Conservation (phyloP, 352 stramenopile species). For the Phytophthora vignae region DNA sequence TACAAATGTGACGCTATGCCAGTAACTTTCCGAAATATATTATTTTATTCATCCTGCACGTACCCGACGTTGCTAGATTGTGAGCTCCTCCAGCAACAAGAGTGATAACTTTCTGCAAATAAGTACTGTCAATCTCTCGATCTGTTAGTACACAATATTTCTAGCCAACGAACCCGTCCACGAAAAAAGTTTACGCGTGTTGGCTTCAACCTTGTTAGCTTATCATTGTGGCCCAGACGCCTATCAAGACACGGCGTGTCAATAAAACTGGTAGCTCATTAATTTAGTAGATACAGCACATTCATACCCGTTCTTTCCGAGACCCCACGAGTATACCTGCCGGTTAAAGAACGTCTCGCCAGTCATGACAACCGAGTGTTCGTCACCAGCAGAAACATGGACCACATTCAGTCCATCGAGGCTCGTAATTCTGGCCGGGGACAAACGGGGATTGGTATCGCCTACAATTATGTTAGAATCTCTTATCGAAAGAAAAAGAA, state of each 20-base stretch:
- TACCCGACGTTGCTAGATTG: slow-evolving; percentile 75
- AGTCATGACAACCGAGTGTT: slow-evolving; percentile 72
- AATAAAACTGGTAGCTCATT: not conserved
- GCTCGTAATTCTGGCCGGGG: slow-evolving; percentile 47
- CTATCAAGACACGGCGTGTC: slow-evolving; percentile 33
- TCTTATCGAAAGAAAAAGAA: not conserved
- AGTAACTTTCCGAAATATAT: not conserved
- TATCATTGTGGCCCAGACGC: slow-evolving; percentile 73
- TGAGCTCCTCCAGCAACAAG: slow-evolving; percentile 64
- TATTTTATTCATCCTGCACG: not conserved
- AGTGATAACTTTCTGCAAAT: slow-evolving; percentile 73
- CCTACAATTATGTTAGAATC: slow-evolving; percentile 36
- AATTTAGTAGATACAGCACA: not conserved
- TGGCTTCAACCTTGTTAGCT: slow-evolving; percentile 58
- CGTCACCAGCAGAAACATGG: slow-evolving; percentile 65
- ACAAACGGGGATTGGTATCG: slow-evolving; percentile 44
- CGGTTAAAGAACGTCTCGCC: slow-evolving; percentile 73
- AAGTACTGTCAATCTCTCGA: slow-evolving; percentile 2
- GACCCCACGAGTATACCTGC: slow-evolving; percentile 86
- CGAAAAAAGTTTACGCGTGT: slow-evolving; percentile 78
- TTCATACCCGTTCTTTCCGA: slow-evolving; percentile 64
- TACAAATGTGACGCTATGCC: not conserved
- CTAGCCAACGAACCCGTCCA: slow-evolving; percentile 44
- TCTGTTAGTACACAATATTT: not conserved
- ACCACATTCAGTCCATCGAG: slow-evolving; percentile 69